Conservation (phyloP, 2,329 filamentous ascomycete genomes). For the Ophiocordyceps sinensis region DNA sequence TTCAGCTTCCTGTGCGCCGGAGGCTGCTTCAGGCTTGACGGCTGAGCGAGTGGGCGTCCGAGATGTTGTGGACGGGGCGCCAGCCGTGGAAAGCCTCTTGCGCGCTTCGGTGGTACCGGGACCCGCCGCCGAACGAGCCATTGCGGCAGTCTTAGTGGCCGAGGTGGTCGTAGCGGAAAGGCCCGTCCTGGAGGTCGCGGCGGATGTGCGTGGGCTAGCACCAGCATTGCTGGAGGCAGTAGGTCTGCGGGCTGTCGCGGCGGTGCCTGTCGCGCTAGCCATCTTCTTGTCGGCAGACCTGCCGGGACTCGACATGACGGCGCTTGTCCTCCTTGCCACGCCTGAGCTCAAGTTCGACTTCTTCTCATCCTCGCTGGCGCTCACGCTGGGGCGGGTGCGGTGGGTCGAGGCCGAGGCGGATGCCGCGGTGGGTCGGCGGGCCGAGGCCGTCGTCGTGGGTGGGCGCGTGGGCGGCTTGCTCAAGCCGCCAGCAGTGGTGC, state of each 20-base stretch:
- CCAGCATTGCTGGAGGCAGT: slow-evolving; percentile 14
- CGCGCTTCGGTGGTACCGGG: slow-evolving; percentile 29
- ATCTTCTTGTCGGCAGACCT: slow-evolving; percentile 20
- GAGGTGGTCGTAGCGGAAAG: slow-evolving; percentile 5
- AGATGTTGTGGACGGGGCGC: slow-evolving; percentile 20
- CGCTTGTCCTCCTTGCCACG: slow-evolving; percentile 27
- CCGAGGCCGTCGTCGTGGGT: slow-evolving; percentile 20
- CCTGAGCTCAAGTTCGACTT: slow-evolving; percentile 23
- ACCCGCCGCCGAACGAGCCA: slow-evolving; percentile 22
- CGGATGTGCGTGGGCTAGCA: slow-evolving; percentile 22
- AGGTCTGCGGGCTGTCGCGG: slow-evolving; percentile 19
- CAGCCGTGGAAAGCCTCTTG: slow-evolving; percentile 41
- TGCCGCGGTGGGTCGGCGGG: slow-evolving; percentile 16
- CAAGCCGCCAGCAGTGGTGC: slow-evolving; percentile 14
- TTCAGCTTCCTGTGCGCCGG: slow-evolving; percentile 40
- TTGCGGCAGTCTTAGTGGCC: slow-evolving; percentile 18
- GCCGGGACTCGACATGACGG: slow-evolving; percentile 23
- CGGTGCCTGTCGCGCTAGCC: slow-evolving; percentile 16
- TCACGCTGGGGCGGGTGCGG: slow-evolving; percentile 31
- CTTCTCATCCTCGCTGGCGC: slow-evolving; percentile 36
- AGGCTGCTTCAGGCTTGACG: slow-evolving; percentile 22
- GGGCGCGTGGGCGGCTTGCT: slow-evolving; percentile 35
- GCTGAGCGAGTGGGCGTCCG: slow-evolving; percentile 24
- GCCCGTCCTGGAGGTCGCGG: slow-evolving; percentile 14
- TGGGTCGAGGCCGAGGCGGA: slow-evolving; percentile 26